Base-by-base conservation (phyloP, 495 filamentous ascomycete species). In the Trichodelitschia bisporula region DNA sequence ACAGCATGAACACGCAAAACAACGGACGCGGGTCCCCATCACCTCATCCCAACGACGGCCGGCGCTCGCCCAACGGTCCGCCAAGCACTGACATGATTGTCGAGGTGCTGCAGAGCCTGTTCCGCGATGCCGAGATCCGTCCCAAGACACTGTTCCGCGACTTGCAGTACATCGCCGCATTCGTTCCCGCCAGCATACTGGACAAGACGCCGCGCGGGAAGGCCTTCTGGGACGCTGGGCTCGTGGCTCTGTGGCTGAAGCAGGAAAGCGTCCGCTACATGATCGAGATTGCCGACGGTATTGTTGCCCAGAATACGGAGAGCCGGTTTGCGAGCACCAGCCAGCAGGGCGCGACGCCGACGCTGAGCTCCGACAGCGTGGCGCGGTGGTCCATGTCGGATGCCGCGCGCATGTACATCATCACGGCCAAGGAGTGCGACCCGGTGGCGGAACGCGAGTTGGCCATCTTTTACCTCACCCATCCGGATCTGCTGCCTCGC, bases 91-190 rank as follows among this genome's bases (percentile, higher is more conserved):
- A 80, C 33, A 65, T 68, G 47, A 79, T 91, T 15, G 70, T 83
- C 18, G 67, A 75, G 28, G 64, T 80, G 4, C 53, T 97, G 1
- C 71, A 82, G 32, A 59, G 65, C 4, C 63, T 97, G 11, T 79
- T 97, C 48, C 64, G 72, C 25, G 66, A 79, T 42, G 50, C 64
- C 3, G 62, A 72, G 9, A 62, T 84, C 33, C 72, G 86, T 26
- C 84, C 86, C 0, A 77, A 74, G 50, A 84, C 84, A 0, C 60
- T 97, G 1, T 95, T 92, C 58, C 77, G 86, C 17, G 86, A 97
- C 45, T 54, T 97, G 5, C 86, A 97, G 44, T 92, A 77, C 45
- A 90, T 97, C 39, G 79, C 84, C 2, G 71, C 86, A 0, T 91
- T 97, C 43, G 73, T 93, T 15, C 76, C 86, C 4, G 55, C 69